Evolutionary conservation across 1,284 basidiomycete species (phyloP), one percentile per base, ranked within the genome.

Genomic region (Cryptococcus sp.): DNA sequence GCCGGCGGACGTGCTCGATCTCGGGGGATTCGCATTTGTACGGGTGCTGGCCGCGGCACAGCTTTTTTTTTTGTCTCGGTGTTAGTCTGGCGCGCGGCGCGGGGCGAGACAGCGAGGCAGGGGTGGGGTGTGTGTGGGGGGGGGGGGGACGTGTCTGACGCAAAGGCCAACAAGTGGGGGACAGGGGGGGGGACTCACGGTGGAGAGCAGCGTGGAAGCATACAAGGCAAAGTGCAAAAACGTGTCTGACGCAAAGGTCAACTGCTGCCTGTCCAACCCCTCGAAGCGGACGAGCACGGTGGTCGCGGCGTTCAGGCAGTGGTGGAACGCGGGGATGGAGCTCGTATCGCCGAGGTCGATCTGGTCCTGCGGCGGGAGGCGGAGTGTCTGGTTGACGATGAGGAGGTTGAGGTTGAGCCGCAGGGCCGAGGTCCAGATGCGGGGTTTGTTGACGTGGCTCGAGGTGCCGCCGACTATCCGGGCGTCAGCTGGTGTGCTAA

Each of bases 221-320:
- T 72, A 72, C 24, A 72, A 61, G 33, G 70, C 64, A 46, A 72
- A 72, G 57, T 72, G 70, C 18, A 72, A 57, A 36, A 72, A 56
- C 5, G 70, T 72, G 49, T 72, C 70, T 1, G 69, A 66, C 4
- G 69, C 70, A 43, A 63, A 72, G 2, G 67, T 66, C 45, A 70
- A 39, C 49, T 69, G 65, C 47, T 59, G 45, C 51, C 60, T 60
- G 24, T 66, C 64, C 11, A 72, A 55, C 35, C 57, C 62, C 58
- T 66, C 61, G 28, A 70, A 62, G 18, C 66, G 60, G 13, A 64
- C 50, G 4, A 72, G 55, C 18, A 70, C 65, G 3, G 67, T 63
- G 12, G 65, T 66, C 3, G 70, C 70, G 2, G 65, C 65, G 40
- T 65, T 65, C 38, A 70, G 47, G 35, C 67, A 70, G 45, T 67